Conservation (phyloP, 768 basidiomycete genomes). For the Lactarius psammicola region DNA sequence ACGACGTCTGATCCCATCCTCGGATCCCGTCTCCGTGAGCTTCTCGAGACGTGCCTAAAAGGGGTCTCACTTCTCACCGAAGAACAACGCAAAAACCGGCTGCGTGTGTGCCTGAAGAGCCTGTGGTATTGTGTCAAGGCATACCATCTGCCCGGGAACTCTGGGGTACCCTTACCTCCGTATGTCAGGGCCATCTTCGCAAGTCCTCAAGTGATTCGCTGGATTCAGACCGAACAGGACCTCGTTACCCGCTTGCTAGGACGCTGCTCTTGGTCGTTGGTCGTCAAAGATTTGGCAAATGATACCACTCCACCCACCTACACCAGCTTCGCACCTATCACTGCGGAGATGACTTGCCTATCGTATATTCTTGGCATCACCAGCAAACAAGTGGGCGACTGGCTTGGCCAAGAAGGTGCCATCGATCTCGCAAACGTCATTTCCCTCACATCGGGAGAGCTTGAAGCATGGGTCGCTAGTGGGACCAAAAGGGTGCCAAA, state of each 20-base stretch:
- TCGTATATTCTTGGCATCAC: not conserved
- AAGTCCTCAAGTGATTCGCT: not conserved
- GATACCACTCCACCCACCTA: not conserved
- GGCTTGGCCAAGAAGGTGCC: not conserved
- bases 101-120: not conserved
- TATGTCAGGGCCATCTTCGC: not conserved
- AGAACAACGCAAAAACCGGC: not conserved
- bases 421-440: not conserved
- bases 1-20: not conserved
- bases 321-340: not conserved
- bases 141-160: not conserved
- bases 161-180: not conserved
- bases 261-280: not conserved
- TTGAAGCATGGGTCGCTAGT: not conserved
- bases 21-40: not conserved
- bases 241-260: not conserved
- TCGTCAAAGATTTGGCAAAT: not conserved
- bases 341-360: not conserved
- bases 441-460: not conserved
- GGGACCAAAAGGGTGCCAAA: not conserved
- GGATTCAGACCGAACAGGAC: not conserved
- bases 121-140: not conserved
- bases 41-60: not conserved
- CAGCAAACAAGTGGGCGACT: not conserved
- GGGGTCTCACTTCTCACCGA: not conserved